Conservation (phyloP, 257 asterid genomes). For the Mentha longifolia region DNA sequence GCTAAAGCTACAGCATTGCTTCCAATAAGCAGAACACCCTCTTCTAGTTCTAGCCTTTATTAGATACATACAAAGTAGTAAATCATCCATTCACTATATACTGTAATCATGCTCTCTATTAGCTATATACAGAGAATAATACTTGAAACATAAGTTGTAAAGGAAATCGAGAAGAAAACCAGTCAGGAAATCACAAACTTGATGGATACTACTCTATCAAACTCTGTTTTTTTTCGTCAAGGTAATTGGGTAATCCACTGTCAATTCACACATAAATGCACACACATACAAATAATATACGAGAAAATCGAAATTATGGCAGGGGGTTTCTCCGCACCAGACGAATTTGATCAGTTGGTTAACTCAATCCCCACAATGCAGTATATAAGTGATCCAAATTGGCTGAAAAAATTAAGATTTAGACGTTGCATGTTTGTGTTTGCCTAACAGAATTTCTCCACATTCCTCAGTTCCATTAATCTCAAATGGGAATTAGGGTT, state of each 20-base stretch:
- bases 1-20: constrained; percentile 4
- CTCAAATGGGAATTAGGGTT: constrained; percentile 32
- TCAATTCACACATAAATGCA: not conserved
- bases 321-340: not conserved
- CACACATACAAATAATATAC: not conserved
- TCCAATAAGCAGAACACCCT: not conserved
- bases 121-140: not conserved
- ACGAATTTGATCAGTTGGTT: constrained; percentile 1
- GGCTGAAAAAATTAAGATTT: not conserved
- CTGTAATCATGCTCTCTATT: not conserved
- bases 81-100: not conserved
- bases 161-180: not conserved
- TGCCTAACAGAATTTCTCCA: not conserved
- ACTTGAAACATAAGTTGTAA: not conserved
- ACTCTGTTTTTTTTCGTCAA: not conserved
- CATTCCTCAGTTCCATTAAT: not conserved
- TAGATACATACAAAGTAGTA: not conserved
- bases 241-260: not conserved
- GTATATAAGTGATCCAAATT: not conserved
- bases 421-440: not conserved
- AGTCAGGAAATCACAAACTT: not conserved
- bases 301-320: not conserved
- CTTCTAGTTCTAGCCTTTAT: not conserved
- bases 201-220: not conserved
- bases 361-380: constrained; percentile 13